phyloP scores from a whole-genome alignment of 2,329 filamentous ascomycete genomes.

The Colletotrichum musicola region DNA sequence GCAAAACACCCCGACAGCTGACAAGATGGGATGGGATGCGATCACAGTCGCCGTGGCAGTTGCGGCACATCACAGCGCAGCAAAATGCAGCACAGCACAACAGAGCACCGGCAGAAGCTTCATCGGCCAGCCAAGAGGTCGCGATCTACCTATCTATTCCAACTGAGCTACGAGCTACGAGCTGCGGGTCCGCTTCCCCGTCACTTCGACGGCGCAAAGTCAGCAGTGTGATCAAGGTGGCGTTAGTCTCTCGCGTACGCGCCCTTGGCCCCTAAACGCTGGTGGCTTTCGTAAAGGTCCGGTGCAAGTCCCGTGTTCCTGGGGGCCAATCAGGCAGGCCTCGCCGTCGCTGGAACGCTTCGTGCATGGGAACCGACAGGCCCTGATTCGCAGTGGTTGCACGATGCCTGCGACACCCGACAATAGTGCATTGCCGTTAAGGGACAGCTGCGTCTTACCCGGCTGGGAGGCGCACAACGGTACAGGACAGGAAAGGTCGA shows the following conservation, averaged over 20 bases:
- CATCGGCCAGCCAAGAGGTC: conserved; percentile 27
- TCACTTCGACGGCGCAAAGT: conserved; percentile 17
- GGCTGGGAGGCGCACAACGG: conserved; percentile 15
- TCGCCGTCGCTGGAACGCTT: conserved; percentile 54
- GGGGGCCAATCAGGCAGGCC: conserved; percentile 53
- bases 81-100: background rate
- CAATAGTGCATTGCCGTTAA: conserved; percentile 36
- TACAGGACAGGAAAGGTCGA: conserved; percentile 14
- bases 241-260: conserved; percentile 48
- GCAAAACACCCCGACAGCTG: conserved; percentile 18
- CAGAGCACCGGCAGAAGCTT: conserved; percentile 12
- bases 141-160: background rate
- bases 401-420: conserved; percentile 42
- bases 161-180: conserved; percentile 16
- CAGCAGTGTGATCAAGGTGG: conserved; percentile 30
- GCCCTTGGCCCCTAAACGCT: conserved; percentile 50
- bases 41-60: conserved; percentile 18
- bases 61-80: background rate
- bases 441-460: conserved; percentile 23
- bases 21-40: conserved; percentile 23
- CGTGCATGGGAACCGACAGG: conserved; percentile 54
- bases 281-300: conserved; percentile 28
- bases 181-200: conserved; percentile 19
- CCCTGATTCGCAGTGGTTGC: conserved; percentile 52
- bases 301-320: conserved; percentile 34